Evolutionary conservation across 1,284 basidiomycete species (phyloP).

Genomic region (Neolentinus lepideus): DNA sequence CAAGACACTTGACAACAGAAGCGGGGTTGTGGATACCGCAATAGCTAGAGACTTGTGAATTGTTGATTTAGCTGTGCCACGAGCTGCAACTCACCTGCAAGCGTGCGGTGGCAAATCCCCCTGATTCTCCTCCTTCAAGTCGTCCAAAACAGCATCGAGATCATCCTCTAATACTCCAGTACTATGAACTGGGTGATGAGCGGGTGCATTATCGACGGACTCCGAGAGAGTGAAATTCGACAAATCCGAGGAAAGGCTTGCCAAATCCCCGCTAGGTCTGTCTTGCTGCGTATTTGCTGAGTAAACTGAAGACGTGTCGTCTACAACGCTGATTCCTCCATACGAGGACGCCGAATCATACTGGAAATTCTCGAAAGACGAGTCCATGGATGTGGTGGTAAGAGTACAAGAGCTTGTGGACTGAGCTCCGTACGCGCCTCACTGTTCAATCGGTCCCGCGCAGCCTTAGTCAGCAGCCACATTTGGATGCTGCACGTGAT

Average conservation of each 20-base stretch:
- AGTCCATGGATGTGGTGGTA: slow-evolving; percentile 46
- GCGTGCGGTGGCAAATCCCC: slow-evolving; percentile 87
- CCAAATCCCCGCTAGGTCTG: slow-evolving; percentile 50
- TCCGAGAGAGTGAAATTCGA: slow-evolving; percentile 31
- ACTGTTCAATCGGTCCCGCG: not conserved
- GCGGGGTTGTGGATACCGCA: slow-evolving; percentile 98
- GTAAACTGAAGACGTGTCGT: slow-evolving; percentile 83
- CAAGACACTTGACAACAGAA: slow-evolving; percentile 93
- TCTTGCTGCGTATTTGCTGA: slow-evolving; percentile 52
- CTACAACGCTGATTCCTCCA: slow-evolving; percentile 67
- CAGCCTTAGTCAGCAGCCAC: not conserved
- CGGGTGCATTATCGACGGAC: slow-evolving; percentile 22
- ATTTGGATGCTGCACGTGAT: not conserved
- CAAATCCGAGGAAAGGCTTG: slow-evolving; percentile 38
- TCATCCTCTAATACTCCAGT: slow-evolving; percentile 73
- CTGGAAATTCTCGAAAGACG: slow-evolving; percentile 80
- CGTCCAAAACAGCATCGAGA: slow-evolving; percentile 82
- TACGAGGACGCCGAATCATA: slow-evolving; percentile 74
- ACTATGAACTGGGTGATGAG: slow-evolving; percentile 1
- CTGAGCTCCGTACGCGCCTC: not conserved
- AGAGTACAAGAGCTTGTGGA: not conserved
- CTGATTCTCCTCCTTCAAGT: slow-evolving; percentile 79
- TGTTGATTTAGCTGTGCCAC: not conserved
- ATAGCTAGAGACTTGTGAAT: slow-evolving; percentile 51
- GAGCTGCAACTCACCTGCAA: slow-evolving; percentile 69